Base-by-base conservation (phyloP, 805 yeast genomes). In the Ogataea nitratoaversa region DNA sequence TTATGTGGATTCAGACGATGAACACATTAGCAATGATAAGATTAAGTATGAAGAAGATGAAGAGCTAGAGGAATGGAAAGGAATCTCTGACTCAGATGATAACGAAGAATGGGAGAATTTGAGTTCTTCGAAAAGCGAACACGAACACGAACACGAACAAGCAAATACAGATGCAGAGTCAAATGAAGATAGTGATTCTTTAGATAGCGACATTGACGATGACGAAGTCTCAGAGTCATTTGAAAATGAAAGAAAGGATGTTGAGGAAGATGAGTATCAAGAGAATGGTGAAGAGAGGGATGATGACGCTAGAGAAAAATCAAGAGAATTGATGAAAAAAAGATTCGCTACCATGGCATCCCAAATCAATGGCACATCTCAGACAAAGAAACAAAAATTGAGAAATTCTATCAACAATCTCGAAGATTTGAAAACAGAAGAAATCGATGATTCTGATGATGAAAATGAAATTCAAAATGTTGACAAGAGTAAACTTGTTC, bases 371-470 rank as follows among this genome's bases (percentile, higher is more conserved):
- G 32, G 22, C 3, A 17, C 34, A 8, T 1, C 11, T 12, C 18
- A 29, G 19, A 14, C 36, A 33, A 36, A 39, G 30, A 28, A 42
- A 32, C 27, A 41, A 32, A 24, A 38, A 20, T 23, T 18, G 30
- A 22, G 30, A 24, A 16, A 23, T 35, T 35, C 48, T 46, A 41
- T 43, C 13, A 36, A 37, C 19, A 35, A 32, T 28, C 13, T 12
- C 3, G 32, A 25, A 13, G 23, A 32, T 8, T 8, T 7, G 25
- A 32, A 28, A 16, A 18, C 28, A 3, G 47, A 36, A 8, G 36
- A 59, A 50, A 36, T 60, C 23, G 59, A 55, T 3, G 54, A 56
- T 20, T 51, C 54, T 1, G 53, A 56, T n/a, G 53, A 49, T 7
- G 47, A 41, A 13, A 56, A 50, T 53, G 57, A 5, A 48, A 43